Evolutionary conservation across 2,329 filamentous ascomycete genomes (phyloP), one percentile per base, ranked within the genome.

Genomic region (Macrophomina phaseolina): DNA sequence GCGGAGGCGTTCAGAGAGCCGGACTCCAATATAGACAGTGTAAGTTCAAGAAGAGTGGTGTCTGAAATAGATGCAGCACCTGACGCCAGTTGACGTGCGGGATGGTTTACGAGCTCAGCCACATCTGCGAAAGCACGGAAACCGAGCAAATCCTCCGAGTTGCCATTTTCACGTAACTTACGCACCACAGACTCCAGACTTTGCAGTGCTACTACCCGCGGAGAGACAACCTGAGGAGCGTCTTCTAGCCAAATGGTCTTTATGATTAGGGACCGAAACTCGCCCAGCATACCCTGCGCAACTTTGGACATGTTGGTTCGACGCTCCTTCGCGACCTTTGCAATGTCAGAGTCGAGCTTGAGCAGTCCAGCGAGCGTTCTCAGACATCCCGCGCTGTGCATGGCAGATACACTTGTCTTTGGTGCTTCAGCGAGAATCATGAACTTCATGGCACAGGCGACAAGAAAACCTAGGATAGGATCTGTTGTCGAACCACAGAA

Each of bases 271-370:
- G 78, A 76, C 67, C 88, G 87, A 49, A 92, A 81, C 0, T 83
- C 80, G 7, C 78, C 70, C 7, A 94, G 74, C 0, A 86, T 82
- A 16, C 79, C 81, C 71, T 89, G 88, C 11, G 85, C 86, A 36
- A 87, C 83, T 73, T 85, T 90, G 0, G 92, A 90, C 74, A 94
- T 83, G 70, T 93, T 93, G 67, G 80, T 87, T 69, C 86, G 86
- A 38, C 89, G 86, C 45, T 91, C 89, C 68, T 85, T 86, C 0
- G 86, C 85, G n/a, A 92, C 76, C 18, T 79, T 78, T n/a, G 78
- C 78, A 32, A 94, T 86, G 63, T 90, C 87, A 14, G 82, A 79
- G 11, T 83, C 74, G 16, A 79, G 75, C 1, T 80, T 77, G 9
- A 94, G 78, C 45, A 92, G 81, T 3, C 79, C 81, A 46, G 80